Percentiles rank a stretch among this genome's conserved stretches.
Evolutionary conservation across 306 rosid genomes (phyloP).

Genomic region (Purshia tridentata): DNA sequence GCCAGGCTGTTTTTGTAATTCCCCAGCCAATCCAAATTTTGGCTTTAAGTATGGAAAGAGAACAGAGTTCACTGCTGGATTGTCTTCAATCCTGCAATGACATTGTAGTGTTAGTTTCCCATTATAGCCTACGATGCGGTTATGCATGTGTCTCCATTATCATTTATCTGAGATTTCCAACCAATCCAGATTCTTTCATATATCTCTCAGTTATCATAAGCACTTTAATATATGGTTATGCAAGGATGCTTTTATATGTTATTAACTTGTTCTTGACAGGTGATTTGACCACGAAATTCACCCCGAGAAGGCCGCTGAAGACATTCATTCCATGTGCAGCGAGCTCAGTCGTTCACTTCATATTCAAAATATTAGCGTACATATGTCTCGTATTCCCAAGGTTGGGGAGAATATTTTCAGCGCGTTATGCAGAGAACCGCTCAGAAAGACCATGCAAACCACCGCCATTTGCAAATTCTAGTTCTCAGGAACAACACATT

Average conservation of each 20-base stretch:
- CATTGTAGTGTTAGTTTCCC: neutral
- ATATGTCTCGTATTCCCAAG: constrained; percentile 48
- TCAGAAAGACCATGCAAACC: constrained; percentile 27
- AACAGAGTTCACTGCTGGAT: neutral
- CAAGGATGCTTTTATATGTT: constrained; percentile 20
- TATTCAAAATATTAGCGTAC: constrained; percentile 54
- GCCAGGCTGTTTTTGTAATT: neutral
- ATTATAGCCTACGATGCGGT: neutral
- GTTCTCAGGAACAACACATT: constrained; percentile 43
- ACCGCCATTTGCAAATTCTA: constrained; percentile 38
- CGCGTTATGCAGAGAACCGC: constrained; percentile 29
- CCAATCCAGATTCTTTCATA: neutral
- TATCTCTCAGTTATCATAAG: too few species aligned
- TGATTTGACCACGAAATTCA: constrained; percentile 36
- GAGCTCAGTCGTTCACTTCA: constrained; percentile 39
- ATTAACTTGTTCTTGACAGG: constrained; percentile 46
- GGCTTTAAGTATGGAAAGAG: neutral
- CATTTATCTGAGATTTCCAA: too few species aligned
- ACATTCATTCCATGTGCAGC: constrained; percentile 43
- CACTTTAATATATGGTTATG: neutral
- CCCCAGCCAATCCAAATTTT: neutral
- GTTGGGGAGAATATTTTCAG: constrained; percentile 42
- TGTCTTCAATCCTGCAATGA: neutral
- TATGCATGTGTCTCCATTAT: too few species aligned
- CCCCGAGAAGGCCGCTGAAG: constrained; percentile 42